Percentiles rank a stretch among this genome's conserved stretches.
Evolutionary conservation across 352 stramenopile species (phyloP).

Genomic region (Bremia lactucae): DNA sequence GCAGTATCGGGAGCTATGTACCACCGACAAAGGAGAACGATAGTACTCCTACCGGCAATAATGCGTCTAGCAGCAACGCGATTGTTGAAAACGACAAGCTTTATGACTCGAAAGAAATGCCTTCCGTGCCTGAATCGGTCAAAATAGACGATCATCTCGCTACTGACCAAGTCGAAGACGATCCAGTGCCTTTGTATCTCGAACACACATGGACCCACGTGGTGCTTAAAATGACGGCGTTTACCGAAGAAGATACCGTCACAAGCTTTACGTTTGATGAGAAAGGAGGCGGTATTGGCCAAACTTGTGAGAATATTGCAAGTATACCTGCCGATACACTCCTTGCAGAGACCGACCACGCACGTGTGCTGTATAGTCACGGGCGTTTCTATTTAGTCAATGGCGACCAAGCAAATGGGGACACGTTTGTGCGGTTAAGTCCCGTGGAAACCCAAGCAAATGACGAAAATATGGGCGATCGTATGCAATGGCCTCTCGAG

Average conservation of each 20-base stretch:
- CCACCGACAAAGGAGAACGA: too few relatives aligned
- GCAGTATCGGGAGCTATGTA: too few relatives aligned
- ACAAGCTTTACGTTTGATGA: slow-evolving; percentile 65
- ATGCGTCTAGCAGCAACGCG: too few relatives aligned
- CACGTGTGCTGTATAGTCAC: slow-evolving; percentile 37
- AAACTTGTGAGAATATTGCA: slow-evolving; percentile 38
- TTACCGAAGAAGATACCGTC: slow-evolving; percentile 58
- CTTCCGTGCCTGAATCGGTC: too few relatives aligned
- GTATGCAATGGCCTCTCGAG: slow-evolving; percentile 75
- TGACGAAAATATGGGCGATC: slow-evolving; percentile 33
- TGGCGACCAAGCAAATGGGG: slow-evolving; percentile 34
- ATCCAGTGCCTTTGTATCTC: slow-evolving; percentile 15
- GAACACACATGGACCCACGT: slow-evolving; percentile 54
- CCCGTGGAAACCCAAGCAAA: slow-evolving; percentile 19
- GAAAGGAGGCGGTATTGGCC: slow-evolving; percentile 42
- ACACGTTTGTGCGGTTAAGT: slow-evolving; percentile 60
- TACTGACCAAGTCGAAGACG: slow-evolving; percentile 18
- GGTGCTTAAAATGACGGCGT: slow-evolving; percentile 79
- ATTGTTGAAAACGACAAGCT: too few relatives aligned
- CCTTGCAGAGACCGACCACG: slow-evolving; percentile 39
- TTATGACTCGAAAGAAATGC: too few relatives aligned
- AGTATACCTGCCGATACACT: slow-evolving; percentile 71
- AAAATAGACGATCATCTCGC: too few relatives aligned
- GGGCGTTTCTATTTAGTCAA: slow-evolving; percentile 62
- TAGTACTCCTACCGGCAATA: too few relatives aligned